phyloP scores from a whole-genome alignment of 108 stramenopile genomes.

The Stephanodiscus minutulus region DNA sequence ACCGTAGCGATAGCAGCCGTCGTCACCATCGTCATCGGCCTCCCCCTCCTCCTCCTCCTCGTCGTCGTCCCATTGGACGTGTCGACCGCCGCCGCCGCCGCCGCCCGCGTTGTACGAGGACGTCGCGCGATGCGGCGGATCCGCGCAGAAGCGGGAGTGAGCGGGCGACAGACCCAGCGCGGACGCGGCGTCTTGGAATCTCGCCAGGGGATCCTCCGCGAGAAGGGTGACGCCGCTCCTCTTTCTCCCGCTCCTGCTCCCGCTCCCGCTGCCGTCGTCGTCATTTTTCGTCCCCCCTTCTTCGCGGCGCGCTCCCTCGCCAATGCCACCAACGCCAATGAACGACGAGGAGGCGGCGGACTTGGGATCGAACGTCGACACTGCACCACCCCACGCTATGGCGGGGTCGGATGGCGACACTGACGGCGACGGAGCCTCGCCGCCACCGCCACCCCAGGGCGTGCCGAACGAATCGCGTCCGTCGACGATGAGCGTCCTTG shows the following conservation, averaged over 20 bases:
- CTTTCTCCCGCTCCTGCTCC: background rate
- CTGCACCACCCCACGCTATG: slow-evolving; percentile 2
- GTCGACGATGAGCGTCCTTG: slow-evolving; percentile 73
- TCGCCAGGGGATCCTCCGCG: slow-evolving; percentile 29
- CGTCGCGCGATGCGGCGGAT: slow-evolving; percentile 2
- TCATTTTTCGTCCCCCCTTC: background rate
- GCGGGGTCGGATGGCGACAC: background rate
- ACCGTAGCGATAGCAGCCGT: slow-evolving; percentile 19
- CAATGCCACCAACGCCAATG: background rate
- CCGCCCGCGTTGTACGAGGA: slow-evolving; percentile 2
- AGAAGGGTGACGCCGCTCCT: too few relatives aligned
- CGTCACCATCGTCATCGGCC: slow-evolving; percentile 53
- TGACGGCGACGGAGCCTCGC: too few relatives aligned
- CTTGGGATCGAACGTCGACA: slow-evolving; percentile 3
- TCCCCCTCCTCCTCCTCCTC: slow-evolving; percentile 63
- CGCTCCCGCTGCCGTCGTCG: background rate
- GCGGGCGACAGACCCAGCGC: slow-evolving; percentile 17
- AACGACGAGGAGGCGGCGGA: background rate
- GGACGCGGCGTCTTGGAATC: slow-evolving; percentile 24
- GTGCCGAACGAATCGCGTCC: slow-evolving; percentile 40
- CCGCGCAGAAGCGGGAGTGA: slow-evolving; percentile 25
- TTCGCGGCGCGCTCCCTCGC: background rate
- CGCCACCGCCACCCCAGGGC: background rate
- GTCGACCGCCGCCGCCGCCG: slow-evolving; percentile 12
- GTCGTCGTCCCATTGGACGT: slow-evolving; percentile 58